Percentiles rank a stretch among this genome's conserved stretches.
Evolutionary conservation across 148 eudicot species (phyloP).

Genomic region (Pouteria glomerata): DNA sequence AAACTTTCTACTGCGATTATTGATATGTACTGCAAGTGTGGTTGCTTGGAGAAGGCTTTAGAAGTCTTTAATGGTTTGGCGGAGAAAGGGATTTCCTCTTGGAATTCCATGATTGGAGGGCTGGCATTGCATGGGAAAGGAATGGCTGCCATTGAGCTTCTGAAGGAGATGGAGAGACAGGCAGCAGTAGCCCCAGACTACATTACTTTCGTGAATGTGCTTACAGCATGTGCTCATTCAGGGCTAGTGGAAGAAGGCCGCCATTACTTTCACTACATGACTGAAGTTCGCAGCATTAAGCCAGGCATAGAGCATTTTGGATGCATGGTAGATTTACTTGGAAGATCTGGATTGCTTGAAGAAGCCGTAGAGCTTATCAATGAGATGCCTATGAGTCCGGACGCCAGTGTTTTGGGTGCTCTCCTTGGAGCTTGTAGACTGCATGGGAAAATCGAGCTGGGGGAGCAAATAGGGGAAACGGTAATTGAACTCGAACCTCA

Average conservation of each 20-base stretch:
- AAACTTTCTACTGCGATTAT: conserved; percentile 54
- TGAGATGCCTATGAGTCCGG: conserved; percentile 54
- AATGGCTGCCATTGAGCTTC: conserved; percentile 51
- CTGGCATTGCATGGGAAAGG: conserved; percentile 64
- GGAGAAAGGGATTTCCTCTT: conserved; percentile 52
- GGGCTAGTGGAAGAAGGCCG: conserved; percentile 55
- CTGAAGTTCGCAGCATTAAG: conserved; percentile 37
- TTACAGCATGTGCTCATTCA: conserved; percentile 70
- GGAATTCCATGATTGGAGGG: conserved; percentile 83
- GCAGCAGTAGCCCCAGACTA: conserved; percentile 36
- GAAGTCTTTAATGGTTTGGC: conserved; percentile 38
- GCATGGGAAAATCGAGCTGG: conserved; percentile 49
- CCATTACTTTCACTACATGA: conserved; percentile 52
- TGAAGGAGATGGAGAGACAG: conserved; percentile 50
- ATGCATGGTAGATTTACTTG: conserved; percentile 68
- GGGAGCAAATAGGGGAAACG: conserved; percentile 48
- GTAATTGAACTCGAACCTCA: conserved; percentile 55
- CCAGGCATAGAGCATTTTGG: conserved; percentile 65
- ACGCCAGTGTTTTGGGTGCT: conserved; percentile 64
- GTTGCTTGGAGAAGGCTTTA: conserved; percentile 53
- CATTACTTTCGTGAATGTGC: conserved; percentile 59
- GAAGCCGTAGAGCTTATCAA: conserved; percentile 50
- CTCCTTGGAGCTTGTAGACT: conserved; percentile 72
- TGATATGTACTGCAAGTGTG: conserved; percentile 76
- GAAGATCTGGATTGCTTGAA: conserved; percentile 57